Evolutionary conservation across 1,284 basidiomycete genomes (phyloP).

Genomic region (Ganoderma lingzhi): DNA sequence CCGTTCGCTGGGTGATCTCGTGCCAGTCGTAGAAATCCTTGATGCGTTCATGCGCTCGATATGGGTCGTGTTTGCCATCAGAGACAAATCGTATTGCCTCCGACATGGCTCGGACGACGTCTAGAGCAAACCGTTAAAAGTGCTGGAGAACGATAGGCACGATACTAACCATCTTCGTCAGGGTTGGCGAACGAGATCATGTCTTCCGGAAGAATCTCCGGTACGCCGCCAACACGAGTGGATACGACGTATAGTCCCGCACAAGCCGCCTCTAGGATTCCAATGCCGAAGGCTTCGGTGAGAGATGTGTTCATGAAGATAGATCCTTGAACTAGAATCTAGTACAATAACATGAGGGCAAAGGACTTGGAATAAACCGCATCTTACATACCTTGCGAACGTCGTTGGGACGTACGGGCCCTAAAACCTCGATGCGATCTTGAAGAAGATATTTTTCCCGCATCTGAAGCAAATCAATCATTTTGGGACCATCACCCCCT

Average conservation of each 20-base stretch:
- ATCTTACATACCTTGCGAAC: constrained; percentile 70
- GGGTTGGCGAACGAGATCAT: constrained; percentile 96
- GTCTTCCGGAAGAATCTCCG: constrained; percentile 92
- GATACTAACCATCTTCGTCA: constrained; percentile 72
- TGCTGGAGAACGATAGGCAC: neutral
- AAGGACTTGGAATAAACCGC: neutral
- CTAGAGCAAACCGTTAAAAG: constrained; percentile 50
- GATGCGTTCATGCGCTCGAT: constrained; percentile 81
- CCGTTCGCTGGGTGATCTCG: constrained; percentile 83
- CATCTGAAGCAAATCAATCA: constrained; percentile 96
- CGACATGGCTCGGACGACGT: constrained; percentile 85
- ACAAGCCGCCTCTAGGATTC: constrained; percentile 95
- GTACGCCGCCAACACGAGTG: constrained; percentile 94
- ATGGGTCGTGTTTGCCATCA: constrained; percentile 78
- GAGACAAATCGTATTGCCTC: constrained; percentile 82
- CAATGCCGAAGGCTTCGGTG: constrained; percentile 97
- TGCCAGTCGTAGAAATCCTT: constrained; percentile 90
- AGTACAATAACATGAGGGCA: constrained; percentile 1
- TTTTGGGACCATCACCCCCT: constrained; percentile 96
- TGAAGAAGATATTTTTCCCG: constrained; percentile 90
- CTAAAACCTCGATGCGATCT: constrained; percentile 91
- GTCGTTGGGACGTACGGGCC: constrained; percentile 81
- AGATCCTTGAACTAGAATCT: constrained; percentile 86
- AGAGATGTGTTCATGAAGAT: constrained; percentile 97
- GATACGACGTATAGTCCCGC: constrained; percentile 95